Evolutionary conservation across 805 yeast genomes (phyloP).

Genomic region (Kuraishia hungarica): DNA sequence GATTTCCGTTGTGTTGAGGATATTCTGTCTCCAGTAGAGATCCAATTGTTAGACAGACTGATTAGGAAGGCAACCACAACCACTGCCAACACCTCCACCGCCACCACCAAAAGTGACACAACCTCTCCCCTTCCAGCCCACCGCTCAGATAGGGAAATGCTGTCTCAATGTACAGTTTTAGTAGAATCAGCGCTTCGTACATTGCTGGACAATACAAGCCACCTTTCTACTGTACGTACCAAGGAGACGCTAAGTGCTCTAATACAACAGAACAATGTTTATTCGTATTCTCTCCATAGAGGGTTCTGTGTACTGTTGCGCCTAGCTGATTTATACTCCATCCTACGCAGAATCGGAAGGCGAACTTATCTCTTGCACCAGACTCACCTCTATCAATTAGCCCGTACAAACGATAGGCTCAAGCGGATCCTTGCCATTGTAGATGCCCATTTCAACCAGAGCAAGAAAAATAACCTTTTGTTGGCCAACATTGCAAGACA

Average conservation of each 20-base stretch:
- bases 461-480: conserved; percentile 39
- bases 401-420: conserved; percentile 15
- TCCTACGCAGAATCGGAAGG: conserved; percentile 38
- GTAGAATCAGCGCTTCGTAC: not conserved
- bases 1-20: conserved; percentile 11
- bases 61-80: not conserved
- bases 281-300: conserved; percentile 22
- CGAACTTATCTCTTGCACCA: conserved; percentile 35
- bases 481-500: conserved; percentile 39
- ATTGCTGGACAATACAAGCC: not conserved
- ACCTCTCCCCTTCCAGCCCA: not conserved
- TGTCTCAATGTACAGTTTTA: not conserved
- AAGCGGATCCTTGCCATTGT: conserved; percentile 15
- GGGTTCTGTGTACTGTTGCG: conserved; percentile 31
- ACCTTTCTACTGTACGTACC: not conserved
- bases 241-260: not conserved
- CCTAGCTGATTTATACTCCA: conserved; percentile 40
- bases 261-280: not conserved
- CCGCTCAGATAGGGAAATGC: not conserved
- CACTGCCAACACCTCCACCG: too few species aligned
- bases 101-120: not conserved
- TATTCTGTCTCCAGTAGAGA: conserved; percentile 10
- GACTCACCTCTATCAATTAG: conserved; percentile 32
- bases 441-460: conserved; percentile 22
- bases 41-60: conserved; percentile 1